These are phyloP conservation scores for Haplosporangium gracile DNA, from an alignment of 192 early-diverging fungal species.

Conservation along the genomic window DNA sequence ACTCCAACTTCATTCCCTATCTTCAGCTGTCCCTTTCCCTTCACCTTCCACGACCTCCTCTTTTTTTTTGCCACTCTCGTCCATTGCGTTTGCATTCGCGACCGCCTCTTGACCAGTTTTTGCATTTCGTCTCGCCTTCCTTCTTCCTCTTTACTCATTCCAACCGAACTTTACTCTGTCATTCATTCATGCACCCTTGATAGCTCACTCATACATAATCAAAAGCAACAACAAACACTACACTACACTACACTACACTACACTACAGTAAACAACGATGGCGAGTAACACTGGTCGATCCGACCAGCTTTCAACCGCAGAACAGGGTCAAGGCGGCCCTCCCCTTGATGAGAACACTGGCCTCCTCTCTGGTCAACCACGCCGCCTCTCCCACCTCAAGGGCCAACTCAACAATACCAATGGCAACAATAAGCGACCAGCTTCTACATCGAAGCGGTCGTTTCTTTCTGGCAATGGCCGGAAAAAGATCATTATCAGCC, in stretches of 20 bases:
- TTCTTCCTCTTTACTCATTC: not conserved
- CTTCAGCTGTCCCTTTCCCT: not conserved
- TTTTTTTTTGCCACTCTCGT: not conserved
- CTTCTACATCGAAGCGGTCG: constrained; percentile 9
- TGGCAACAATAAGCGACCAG: constrained; percentile 9
- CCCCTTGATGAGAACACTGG: constrained; percentile 30
- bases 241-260: not conserved
- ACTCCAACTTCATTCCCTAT: not conserved
- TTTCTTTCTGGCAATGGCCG: constrained; percentile 22
- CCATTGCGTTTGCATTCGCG: constrained; percentile 5
- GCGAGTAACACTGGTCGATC: constrained; percentile 21
- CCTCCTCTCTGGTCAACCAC: constrained; percentile 16
- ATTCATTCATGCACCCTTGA: not conserved
- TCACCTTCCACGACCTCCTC: not conserved
- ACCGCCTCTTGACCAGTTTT: not conserved
- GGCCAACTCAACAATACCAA: not conserved
- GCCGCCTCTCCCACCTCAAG: constrained; percentile 21
- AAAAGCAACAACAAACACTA: not conserved
- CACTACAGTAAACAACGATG: not conserved
- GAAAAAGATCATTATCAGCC: constrained; percentile 47
- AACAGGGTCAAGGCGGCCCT: constrained; percentile 25
- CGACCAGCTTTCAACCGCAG: constrained; percentile 43
- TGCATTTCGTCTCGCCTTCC: not conserved
- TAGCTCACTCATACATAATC: not conserved
- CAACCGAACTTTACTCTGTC: too few relatives aligned